These are phyloP conservation scores for Naumovozyma castellii DNA, from an alignment of 805 yeast genomes.

Conservation along the genomic window DNA sequence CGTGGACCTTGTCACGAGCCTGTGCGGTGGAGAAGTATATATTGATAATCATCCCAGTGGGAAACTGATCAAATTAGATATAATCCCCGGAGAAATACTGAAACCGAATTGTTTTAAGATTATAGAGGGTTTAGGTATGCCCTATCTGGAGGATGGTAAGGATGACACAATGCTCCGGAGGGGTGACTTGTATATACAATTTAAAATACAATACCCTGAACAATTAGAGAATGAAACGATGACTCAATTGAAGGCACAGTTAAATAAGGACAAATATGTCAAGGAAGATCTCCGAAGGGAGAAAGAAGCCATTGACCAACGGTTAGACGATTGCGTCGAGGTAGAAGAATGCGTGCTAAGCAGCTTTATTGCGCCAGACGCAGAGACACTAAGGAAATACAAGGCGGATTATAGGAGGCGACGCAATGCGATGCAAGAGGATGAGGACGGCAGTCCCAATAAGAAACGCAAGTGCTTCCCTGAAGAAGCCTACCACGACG, in stretches of 20 bases:
- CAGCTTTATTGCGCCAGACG: slow-evolving; percentile 5
- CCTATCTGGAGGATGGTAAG: slow-evolving; percentile 27
- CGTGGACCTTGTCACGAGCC: slow-evolving; percentile 44
- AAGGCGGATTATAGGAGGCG: background rate
- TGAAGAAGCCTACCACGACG: no score
- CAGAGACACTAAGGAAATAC: background rate
- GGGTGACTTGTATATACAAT: slow-evolving; percentile 54
- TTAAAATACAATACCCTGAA: slow-evolving; percentile 49
- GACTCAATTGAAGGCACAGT: slow-evolving; percentile 8
- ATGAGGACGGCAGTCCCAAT: background rate
- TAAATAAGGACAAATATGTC: slow-evolving; percentile 14
- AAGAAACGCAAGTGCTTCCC: slow-evolving; percentile 1
- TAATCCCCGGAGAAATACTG: slow-evolving; percentile 44
- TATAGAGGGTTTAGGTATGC: slow-evolving; percentile 47
- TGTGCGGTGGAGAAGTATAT: slow-evolving; percentile 45
- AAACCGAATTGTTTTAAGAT: slow-evolving; percentile 39
- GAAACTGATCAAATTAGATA: slow-evolving; percentile 35
- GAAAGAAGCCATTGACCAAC: slow-evolving; percentile 5
- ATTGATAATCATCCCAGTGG: slow-evolving; percentile 27
- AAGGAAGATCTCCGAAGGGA: slow-evolving; percentile 8
- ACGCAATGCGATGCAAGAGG: background rate
- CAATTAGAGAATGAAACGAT: slow-evolving; percentile 15
- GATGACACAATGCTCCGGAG: slow-evolving; percentile 1
- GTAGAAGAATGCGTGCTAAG: slow-evolving; percentile 21
- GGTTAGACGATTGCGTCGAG: slow-evolving; percentile 14